phyloP scores from a whole-genome alignment of 208 protist species.

The Leishmania martiniquensis region DNA sequence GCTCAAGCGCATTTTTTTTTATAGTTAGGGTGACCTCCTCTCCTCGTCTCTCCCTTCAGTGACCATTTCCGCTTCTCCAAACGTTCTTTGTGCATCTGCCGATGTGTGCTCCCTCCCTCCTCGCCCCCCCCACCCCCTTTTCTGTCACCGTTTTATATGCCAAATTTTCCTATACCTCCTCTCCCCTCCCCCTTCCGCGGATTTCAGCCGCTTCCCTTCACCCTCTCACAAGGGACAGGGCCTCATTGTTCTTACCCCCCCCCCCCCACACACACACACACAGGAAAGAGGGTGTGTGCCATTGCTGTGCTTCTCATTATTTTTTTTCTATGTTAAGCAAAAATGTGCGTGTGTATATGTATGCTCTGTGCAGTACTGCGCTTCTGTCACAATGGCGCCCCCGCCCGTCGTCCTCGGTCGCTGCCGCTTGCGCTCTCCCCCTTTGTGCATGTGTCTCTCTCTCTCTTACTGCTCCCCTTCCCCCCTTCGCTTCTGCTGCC shows the following conservation, averaged over 20 bases:
- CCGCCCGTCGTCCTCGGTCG: too few relatives aligned
- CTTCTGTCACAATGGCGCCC: too few relatives aligned
- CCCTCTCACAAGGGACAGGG: not conserved
- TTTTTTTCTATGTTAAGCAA: not conserved
- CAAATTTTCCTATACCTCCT: not conserved
- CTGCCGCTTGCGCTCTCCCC: not conserved
- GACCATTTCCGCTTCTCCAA: not conserved
- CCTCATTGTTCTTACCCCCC: too few relatives aligned
- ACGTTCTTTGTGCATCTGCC: not conserved
- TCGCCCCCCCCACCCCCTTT: not conserved
- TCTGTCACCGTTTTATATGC: not conserved
- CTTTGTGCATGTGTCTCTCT: too few relatives aligned
- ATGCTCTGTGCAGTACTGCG: too few relatives aligned
- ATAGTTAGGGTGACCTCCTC: too few relatives aligned
- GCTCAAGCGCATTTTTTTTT: not conserved
- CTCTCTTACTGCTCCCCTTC: too few relatives aligned
- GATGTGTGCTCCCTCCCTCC: not conserved
- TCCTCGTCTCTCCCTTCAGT: not conserved
- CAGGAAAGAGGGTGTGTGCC: not conserved
- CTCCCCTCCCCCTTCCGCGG: not conserved
- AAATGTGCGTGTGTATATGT: not conserved
- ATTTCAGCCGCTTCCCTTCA: not conserved
- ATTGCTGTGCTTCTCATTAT: not conserved
- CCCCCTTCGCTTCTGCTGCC: too few relatives aligned
- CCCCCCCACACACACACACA: too few relatives aligned